These are phyloP conservation scores for Amborella trichopoda DNA, from an alignment of 164 flowering plant genomes.

Conservation along the genomic window DNA sequence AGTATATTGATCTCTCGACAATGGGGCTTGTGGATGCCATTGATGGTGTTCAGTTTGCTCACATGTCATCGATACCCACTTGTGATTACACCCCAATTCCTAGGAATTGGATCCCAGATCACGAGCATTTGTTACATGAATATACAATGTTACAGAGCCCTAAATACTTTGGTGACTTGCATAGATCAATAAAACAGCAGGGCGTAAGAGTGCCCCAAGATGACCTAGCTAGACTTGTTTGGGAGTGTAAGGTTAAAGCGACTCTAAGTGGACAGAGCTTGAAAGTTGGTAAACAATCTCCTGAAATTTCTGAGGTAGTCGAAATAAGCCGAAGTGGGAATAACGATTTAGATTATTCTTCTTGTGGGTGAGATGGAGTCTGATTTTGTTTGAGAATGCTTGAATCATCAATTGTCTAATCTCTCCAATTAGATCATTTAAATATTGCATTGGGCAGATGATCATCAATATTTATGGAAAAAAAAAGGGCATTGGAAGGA, in stretches of 20 bases:
- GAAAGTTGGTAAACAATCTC: no score
- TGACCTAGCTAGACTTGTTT: conserved; percentile 55
- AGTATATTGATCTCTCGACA: conserved; percentile 84
- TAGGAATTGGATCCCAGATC: conserved; percentile 79
- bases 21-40: conserved; percentile 91
- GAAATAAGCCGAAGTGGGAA: no score
- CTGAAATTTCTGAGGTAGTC: no score
- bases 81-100: conserved; percentile 94
- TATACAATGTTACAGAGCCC: conserved; percentile 73
- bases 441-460: no score
- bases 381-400: no score
- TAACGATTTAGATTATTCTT: no score
- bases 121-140: conserved; percentile 66
- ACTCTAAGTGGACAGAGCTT: conserved; percentile 22
- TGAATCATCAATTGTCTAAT: no score
- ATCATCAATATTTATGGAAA: no score
- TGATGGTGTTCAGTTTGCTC: conserved; percentile 85
- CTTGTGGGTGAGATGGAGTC: no score
- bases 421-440: no score
- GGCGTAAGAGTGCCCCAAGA: conserved; percentile 75
- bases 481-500: no score
- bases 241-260: conserved; percentile 73
- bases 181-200: conserved; percentile 41
- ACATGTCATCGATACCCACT: conserved; percentile 77
- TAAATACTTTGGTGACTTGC: conserved; percentile 60